Evolutionary conservation across 2,329 filamentous ascomycete species (phyloP).

Genomic region (Oidium heveae): DNA sequence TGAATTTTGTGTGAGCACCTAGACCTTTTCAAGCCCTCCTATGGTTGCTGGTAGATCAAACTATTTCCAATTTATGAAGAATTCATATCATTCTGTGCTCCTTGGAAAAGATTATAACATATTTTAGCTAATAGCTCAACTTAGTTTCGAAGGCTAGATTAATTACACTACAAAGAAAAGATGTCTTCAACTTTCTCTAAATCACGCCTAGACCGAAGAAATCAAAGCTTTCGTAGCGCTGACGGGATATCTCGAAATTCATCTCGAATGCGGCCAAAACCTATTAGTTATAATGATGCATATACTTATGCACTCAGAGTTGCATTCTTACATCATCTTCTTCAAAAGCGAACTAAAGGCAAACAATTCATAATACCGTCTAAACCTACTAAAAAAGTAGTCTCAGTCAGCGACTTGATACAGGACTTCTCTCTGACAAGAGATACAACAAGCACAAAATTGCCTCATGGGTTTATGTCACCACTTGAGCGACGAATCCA

Average conservation of each 20-base stretch:
- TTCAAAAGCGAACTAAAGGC: constrained; percentile 73
- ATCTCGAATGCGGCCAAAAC: constrained; percentile 22
- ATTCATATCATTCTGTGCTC: no score
- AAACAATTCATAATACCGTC: constrained; percentile 58
- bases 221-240: constrained; percentile 11
- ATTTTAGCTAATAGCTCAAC: no score
- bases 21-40: no score
- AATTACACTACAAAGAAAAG: background rate
- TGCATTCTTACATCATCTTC: constrained; percentile 76
- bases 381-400: constrained; percentile 37
- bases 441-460: constrained; percentile 42
- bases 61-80: no score
- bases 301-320: constrained; percentile 77
- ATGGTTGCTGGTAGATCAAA: no score
- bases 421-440: constrained; percentile 51
- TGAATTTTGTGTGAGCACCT: no score
- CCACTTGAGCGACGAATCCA: constrained; percentile 27
- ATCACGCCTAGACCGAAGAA: constrained; percentile 10
- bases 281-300: constrained; percentile 49
- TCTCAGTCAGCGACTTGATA: constrained; percentile 59
- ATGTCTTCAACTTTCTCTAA: constrained; percentile 13
- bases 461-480: constrained; percentile 45
- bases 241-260: constrained; percentile 11
- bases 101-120: no score
- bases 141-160: background rate